A percentile compares a stretch with the other conserved stretches of the same genome.
Evolutionary conservation across 176 grass and related monocot genomes (phyloP).

Genomic region (Eleusine indica): DNA sequence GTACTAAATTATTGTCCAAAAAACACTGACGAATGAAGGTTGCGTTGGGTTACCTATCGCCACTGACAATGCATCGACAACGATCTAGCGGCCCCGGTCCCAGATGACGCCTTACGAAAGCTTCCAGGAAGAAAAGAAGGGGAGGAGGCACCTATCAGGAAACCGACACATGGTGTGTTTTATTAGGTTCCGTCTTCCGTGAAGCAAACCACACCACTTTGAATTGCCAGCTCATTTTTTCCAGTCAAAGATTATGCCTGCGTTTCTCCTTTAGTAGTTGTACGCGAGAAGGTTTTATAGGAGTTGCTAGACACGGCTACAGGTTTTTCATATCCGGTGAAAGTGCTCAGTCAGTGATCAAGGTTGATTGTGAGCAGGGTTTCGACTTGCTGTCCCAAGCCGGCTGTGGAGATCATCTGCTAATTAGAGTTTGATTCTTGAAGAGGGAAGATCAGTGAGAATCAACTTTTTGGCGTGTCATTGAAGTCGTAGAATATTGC

Average conservation of each 20-base stretch:
- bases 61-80: conserved; percentile 3
- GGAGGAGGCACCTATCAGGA: conserved; percentile 12
- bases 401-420: not conserved
- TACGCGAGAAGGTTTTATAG: not conserved
- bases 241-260: conserved; percentile 1
- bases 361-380: not conserved
- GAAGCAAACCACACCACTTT: conserved; percentile 34
- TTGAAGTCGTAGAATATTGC: not conserved
- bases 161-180: conserved; percentile 16
- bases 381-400: not conserved
- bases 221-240: not conserved
- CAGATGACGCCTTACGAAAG: conserved; percentile 44
- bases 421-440: not conserved
- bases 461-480: not conserved
- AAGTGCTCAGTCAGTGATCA: not conserved
- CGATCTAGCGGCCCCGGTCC: conserved; percentile 24
- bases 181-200: conserved; percentile 22
- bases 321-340: not conserved
- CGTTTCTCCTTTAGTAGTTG: not conserved
- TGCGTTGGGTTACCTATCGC: conserved; percentile 23
- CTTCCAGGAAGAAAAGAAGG: not conserved
- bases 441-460: not conserved
- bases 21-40: not conserved
- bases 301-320: not conserved
- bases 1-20: not conserved